Evolutionary conservation across 176 grass and related monocot genomes (phyloP).

Genomic region (Thalia dealbata): DNA sequence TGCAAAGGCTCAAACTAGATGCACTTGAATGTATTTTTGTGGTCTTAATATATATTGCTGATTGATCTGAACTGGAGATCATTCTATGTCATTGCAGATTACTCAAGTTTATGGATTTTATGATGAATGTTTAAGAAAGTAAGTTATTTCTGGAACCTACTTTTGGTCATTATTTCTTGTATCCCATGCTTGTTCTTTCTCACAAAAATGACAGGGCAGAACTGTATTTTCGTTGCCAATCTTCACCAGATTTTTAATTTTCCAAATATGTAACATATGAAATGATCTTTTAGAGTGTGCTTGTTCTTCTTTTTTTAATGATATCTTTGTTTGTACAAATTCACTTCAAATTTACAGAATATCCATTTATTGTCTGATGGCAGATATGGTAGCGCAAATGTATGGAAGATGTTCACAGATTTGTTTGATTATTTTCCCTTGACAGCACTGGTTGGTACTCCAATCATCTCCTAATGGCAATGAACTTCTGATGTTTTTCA

Average conservation of each 20-base stretch:
- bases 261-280: background rate
- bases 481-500: background rate
- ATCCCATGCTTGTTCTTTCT: slow-evolving; percentile 2
- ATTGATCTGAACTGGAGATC: background rate
- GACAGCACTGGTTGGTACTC: slow-evolving; percentile 40
- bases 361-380: slow-evolving; percentile 15
- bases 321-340: background rate
- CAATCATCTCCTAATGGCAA: background rate
- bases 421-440: slow-evolving; percentile 61
- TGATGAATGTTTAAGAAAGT: slow-evolving; percentile 63
- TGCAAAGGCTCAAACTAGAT: background rate
- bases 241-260: background rate
- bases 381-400: slow-evolving; percentile 61
- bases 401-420: slow-evolving; percentile 63
- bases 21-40: background rate
- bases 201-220: slow-evolving; percentile 3
- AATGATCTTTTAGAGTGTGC: background rate
- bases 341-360: background rate
- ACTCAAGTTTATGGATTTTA: slow-evolving; percentile 78
- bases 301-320: background rate
- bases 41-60: background rate
- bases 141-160: slow-evolving; percentile 12
- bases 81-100: slow-evolving; percentile 34
- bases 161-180: slow-evolving; percentile 6
- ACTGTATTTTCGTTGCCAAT: background rate